Evolutionary conservation across 2,329 filamentous ascomycete genomes (phyloP), one percentile per base, ranked within the genome.

Genomic region (Fusarium irregulare): DNA sequence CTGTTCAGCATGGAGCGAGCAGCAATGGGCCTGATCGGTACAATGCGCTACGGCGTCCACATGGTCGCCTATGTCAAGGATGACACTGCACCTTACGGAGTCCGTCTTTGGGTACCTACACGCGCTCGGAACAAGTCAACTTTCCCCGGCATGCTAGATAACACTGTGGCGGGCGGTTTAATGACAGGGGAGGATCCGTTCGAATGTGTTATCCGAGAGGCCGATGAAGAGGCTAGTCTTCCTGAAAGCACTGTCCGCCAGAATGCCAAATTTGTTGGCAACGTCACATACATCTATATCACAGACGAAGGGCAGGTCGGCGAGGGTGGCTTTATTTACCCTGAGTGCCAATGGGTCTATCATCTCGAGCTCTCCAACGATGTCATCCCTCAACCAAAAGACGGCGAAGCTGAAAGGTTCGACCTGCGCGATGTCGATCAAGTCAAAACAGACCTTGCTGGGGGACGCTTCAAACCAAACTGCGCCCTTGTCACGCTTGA

Each of bases 111-210:
- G 95, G 88, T 97, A 3, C 92, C 96, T 6, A 87, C 90, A 47
- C 87, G 96, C 12, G 88, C 94, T 14, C 84, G 84, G 53, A 87
- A 84, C 62, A 99, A 98, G 83, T 89, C 92, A 71, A 98, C 94
- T 1, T 99, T 95, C 77, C 91, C 92, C 0, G 87, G 92, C n/a
- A 94, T 98, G 87, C 84, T 99, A 71, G 96, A 99, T 80, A 99
- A 98, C 79, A 94, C 94, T 3, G 96, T 97, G 9, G 96, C 94
- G 0, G 87, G 87, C n/a, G 87, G 82, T 0, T 90, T 98, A 72
- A 90, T 91, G 78, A 92, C 93, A 1, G 92, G 91, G 16, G 94
- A 98, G 78, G 86, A 86, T 23, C 92, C 93, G 0, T 91, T 94
- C 50, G 93, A 95, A 76, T 93, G 92, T 78, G 82, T 97, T 55